These are phyloP conservation scores for Hypoxylon sp. DNA, from an alignment of 2,329 filamentous ascomycete species.

Conservation along the genomic window DNA sequence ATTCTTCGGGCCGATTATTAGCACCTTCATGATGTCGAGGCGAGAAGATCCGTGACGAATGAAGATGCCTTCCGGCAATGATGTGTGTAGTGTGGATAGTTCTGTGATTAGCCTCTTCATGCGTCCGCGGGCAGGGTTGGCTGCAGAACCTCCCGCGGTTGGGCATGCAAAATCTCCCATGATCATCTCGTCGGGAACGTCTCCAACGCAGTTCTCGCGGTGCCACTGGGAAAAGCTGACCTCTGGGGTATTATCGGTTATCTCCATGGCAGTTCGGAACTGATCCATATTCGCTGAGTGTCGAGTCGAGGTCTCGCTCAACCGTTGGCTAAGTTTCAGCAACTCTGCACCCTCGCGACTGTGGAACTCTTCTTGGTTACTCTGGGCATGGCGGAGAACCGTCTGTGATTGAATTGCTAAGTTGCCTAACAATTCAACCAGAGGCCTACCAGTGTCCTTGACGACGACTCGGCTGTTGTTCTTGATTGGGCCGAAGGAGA, in stretches of 20 bases:
- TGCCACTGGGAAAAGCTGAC: constrained; percentile 50
- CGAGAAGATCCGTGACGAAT: constrained; percentile 60
- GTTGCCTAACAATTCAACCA: constrained; percentile 47
- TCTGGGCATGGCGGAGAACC: constrained; percentile 47
- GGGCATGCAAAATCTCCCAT: constrained; percentile 47
- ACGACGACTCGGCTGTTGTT: constrained; percentile 18
- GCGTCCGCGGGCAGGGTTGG: constrained; percentile 51
- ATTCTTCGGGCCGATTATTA: constrained; percentile 62
- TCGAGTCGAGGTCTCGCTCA: constrained; percentile 49
- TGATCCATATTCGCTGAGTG: constrained; percentile 38
- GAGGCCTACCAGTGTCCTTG: constrained; percentile 47
- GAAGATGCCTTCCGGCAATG: constrained; percentile 64
- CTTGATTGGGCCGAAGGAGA: constrained; percentile 48
- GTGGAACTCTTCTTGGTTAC: constrained; percentile 42
- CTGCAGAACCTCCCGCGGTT: constrained; percentile 8
- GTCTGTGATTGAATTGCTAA: constrained; percentile 51
- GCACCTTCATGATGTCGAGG: constrained; percentile 63
- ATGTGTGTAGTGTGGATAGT: constrained; percentile 58
- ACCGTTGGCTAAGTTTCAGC: constrained; percentile 52
- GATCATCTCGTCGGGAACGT: constrained; percentile 54
- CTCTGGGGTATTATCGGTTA: constrained; percentile 28
- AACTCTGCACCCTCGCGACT: constrained; percentile 47
- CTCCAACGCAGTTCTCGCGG: constrained; percentile 52
- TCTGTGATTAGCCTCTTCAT: constrained; percentile 63
- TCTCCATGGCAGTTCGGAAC: constrained; percentile 27